A percentile compares a stretch with the other conserved stretches of the same genome.
These are phyloP conservation scores for Cyberlindnera bimundalis DNA, from an alignment of 805 yeast genomes.

Conservation along the genomic window DNA sequence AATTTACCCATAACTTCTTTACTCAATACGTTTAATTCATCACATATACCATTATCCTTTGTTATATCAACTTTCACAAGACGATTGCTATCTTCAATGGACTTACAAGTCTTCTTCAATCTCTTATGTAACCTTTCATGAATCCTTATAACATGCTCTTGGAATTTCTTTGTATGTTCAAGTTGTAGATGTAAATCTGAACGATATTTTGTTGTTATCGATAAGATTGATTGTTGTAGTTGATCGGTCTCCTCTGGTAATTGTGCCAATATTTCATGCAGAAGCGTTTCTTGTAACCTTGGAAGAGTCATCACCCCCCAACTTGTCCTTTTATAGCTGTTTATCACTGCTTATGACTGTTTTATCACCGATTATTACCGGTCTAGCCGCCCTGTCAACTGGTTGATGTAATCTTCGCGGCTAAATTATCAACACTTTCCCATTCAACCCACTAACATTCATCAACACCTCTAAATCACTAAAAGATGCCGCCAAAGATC, in stretches of 20 bases:
- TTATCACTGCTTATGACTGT: neutral
- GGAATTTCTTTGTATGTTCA: conserved; percentile 7
- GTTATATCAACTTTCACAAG: neutral
- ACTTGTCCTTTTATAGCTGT: too few species aligned
- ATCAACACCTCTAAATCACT: too few species aligned
- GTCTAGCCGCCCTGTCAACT: too few species aligned
- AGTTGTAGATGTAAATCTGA: conserved; percentile 15
- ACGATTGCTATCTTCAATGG: conserved; percentile 8
- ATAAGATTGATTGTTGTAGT: conserved; percentile 3
- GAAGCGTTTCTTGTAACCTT: conserved; percentile 9
- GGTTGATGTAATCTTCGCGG: too few species aligned
- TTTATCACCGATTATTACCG: neutral
- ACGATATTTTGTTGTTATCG: conserved; percentile 8
- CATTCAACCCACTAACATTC: too few species aligned
- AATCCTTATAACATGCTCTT: conserved; percentile 8
- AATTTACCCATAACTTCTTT: conserved; percentile 14
- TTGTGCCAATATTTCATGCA: conserved; percentile 9
- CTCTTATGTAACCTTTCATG: conserved; percentile 13
- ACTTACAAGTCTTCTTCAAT: conserved; percentile 7
- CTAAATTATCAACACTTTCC: too few species aligned
- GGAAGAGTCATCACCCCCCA: conserved; percentile 14
- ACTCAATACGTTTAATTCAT: conserved; percentile 9
- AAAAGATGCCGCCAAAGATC: conserved; percentile 23
- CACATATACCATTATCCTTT: conserved; percentile 1
- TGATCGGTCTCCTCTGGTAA: conserved; percentile 17